phyloP scores from a whole-genome alignment of 148 eudicot genomes.

The Camellia granthamiana region DNA sequence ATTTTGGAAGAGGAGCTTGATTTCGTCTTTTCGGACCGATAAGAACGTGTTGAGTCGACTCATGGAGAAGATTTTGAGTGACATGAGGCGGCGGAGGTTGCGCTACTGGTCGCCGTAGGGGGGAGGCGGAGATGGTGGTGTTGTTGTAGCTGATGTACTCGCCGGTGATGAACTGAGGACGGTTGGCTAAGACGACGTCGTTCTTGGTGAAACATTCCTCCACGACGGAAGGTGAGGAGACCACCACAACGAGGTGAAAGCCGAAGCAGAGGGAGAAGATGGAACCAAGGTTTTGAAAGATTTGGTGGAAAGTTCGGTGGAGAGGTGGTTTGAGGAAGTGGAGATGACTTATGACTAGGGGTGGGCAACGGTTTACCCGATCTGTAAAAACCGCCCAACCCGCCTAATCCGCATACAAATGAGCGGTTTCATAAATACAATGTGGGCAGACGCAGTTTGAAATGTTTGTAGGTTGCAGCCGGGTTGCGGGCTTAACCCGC shows the following conservation, averaged over 20 bases:
- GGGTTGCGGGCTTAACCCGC: no score
- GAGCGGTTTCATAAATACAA: no score
- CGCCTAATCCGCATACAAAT: no score
- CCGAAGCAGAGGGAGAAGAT: slow-evolving; percentile 7
- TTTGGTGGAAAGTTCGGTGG: background rate
- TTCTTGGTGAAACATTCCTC: background rate
- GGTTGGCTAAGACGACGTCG: background rate
- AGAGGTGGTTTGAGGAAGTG: background rate
- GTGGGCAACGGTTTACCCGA: no score
- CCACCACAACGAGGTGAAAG: background rate
- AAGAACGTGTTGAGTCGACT: slow-evolving; percentile 13
- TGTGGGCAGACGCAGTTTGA: no score
- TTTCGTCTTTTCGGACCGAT: slow-evolving; percentile 24
- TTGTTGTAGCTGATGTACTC: background rate
- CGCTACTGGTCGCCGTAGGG: background rate
- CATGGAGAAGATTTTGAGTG: slow-evolving; percentile 20
- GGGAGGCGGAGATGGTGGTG: slow-evolving; percentile 2
- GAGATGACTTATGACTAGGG: background rate
- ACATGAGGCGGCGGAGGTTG: no score
- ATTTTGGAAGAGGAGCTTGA: slow-evolving; percentile 12
- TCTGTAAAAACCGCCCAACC: no score
- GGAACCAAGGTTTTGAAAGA: background rate
- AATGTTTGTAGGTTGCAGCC: no score
- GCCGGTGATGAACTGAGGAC: background rate
- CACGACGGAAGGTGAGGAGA: slow-evolving; percentile 21